Conservation (phyloP, 805 yeast genomes). For the Saccharomycopsis fibuligera region DNA sequence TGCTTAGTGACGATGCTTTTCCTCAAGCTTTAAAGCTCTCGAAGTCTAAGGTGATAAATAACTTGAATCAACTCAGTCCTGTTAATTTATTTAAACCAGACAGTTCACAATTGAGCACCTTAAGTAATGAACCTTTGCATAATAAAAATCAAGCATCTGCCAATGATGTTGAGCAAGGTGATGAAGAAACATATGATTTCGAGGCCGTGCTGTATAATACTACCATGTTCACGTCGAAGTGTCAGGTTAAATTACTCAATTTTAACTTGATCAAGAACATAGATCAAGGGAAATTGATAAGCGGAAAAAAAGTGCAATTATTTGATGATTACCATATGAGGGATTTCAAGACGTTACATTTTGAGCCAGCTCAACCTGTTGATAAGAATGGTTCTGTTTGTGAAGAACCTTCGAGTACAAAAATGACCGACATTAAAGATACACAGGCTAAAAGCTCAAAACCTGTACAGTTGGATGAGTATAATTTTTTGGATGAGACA, state of each 20-base stretch:
- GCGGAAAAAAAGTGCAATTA: not conserved
- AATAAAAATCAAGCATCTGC: too few species aligned
- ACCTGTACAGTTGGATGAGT: not conserved
- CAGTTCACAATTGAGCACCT: too few species aligned
- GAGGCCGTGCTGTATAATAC: too few species aligned
- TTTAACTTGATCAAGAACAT: not conserved
- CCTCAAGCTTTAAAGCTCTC: not conserved
- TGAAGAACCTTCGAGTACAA: not conserved
- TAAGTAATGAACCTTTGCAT: too few species aligned
- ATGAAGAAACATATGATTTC: too few species aligned
- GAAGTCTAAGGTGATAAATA: not conserved
- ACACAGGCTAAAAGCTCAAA: not conserved
- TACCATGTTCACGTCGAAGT: too few species aligned
- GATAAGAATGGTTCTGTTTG: too few species aligned
- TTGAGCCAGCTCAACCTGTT: not conserved
- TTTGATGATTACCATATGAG: too few species aligned
- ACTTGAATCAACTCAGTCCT: not conserved
- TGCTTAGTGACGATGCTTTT: too few species aligned
- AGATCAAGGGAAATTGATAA: not conserved
- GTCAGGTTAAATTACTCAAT: constrained; percentile 5
- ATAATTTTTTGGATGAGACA: not conserved
- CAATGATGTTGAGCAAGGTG: too few species aligned
- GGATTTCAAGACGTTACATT: not conserved
- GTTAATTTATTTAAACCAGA: not conserved
- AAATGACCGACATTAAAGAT: not conserved